These are phyloP conservation scores for Pleodorina starrii DNA, from an alignment of 139 green algal genomes.

Conservation along the genomic window DNA sequence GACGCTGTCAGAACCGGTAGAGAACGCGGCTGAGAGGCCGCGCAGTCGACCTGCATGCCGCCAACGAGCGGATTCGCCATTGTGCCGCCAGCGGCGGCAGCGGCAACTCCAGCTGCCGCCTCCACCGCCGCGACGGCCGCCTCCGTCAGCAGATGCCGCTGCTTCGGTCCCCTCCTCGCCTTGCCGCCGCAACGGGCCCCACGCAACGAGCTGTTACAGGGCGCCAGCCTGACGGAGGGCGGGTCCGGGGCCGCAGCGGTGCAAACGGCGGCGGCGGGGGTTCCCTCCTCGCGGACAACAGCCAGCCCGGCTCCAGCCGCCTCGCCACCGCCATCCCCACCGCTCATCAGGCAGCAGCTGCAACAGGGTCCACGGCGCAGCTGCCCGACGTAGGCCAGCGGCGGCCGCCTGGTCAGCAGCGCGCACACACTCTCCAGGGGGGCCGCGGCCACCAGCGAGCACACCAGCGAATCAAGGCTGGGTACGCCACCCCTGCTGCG, in stretches of 20 bases:
- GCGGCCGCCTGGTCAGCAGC: conserved; percentile 8
- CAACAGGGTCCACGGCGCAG: neutral
- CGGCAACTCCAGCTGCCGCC: neutral
- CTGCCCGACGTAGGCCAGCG: neutral
- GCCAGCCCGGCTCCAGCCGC: neutral
- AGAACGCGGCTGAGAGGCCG: neutral
- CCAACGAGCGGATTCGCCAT: no score
- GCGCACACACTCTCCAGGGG: conserved; percentile 20
- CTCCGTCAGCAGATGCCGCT: neutral
- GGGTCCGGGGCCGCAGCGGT: neutral
- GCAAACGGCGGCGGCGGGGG: neutral
- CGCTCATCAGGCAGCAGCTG: neutral
- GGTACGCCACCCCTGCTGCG: neutral
- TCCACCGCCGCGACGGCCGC: neutral
- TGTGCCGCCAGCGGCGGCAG: neutral
- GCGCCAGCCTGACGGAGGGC: no score
- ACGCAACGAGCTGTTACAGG: neutral
- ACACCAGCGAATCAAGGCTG: conserved; percentile 14
- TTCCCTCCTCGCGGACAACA: neutral
- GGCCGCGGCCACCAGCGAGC: conserved; percentile 8
- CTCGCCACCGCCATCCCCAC: no score
- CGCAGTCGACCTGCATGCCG: neutral
- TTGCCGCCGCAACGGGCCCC: neutral
- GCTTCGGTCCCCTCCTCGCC: neutral
- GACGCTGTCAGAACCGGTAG: no score